Conservation (phyloP, 2,329 filamentous ascomycete species). For the Alternaria novae-zelandiae region DNA sequence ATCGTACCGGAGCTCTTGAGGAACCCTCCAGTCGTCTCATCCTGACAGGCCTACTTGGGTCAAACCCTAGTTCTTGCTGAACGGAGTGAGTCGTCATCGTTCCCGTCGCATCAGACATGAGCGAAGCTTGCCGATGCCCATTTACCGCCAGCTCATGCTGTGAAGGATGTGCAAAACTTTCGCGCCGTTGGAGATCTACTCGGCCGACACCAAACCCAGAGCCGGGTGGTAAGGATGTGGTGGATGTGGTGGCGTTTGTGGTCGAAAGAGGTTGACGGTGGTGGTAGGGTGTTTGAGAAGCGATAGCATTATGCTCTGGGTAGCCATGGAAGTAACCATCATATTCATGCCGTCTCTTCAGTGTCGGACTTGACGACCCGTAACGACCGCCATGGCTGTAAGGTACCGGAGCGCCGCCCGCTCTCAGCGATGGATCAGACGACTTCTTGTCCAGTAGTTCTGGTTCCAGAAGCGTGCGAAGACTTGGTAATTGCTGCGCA, state of each 20-base stretch:
- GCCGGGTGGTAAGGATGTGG: conserved; percentile 30
- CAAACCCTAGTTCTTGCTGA: conserved; percentile 39
- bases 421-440: conserved; percentile 31
- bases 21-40: conserved; percentile 42
- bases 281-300: conserved; percentile 36
- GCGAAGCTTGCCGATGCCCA: conserved; percentile 32
- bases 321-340: conserved; percentile 38
- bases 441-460: conserved; percentile 43
- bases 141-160: conserved; percentile 29
- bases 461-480: conserved; percentile 47
- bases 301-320: conserved; percentile 35
- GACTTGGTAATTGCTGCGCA: conserved; percentile 46
- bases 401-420: conserved; percentile 24
- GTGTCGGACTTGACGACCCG: conserved; percentile 41
- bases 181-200: conserved; percentile 32
- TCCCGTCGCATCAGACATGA: conserved; percentile 30
- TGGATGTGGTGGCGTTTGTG: conserved; percentile 28
- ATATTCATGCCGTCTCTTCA: conserved; percentile 47
- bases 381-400: conserved; percentile 32
- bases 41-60: conserved; percentile 36
- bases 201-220: conserved; percentile 28
- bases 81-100: conserved; percentile 20
- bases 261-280: conserved; percentile 33
- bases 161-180: conserved; percentile 27
- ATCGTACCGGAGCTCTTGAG: conserved; percentile 40